Base-by-base conservation (phyloP, 805 yeast species). In the Teunomyces barrocoloradensis region DNA sequence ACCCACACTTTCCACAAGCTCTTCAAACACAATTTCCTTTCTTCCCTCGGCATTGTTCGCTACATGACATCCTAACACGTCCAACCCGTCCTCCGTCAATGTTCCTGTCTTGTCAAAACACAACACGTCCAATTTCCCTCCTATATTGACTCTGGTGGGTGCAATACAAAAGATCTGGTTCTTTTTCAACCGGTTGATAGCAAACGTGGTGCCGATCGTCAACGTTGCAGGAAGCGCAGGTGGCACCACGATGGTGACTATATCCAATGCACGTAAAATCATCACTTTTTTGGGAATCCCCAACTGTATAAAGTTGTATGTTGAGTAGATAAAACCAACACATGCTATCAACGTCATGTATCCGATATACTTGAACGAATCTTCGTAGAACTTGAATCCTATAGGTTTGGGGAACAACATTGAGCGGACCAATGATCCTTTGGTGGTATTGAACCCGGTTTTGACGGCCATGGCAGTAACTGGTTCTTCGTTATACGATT, bases 41-140 rank as follows among this genome's bases (percentile, higher is more conserved):
- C 79, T 59, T 11, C 77, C 72, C 23, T 56, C 46, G 35, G 73
- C 76, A 64, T 70, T 64, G 46, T 65, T 63, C 1, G 70, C 66
- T 3, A 80, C 48, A 48, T 77, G 80, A 15, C 73, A 71, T 1
- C 85, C 83, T 58, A 90, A 73, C 2, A 94, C 88, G 63, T 92
- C 98, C 32, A 94, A 73, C 0, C 98, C 98, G 63, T 94, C 99
- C 60, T 94, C 98, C 0, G 99, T 94, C 53, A 94, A 72, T 0
- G 99, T 94, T 2, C 99, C 99, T 0, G 99, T 94, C 62, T 94
- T 94, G 69, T 94, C 99, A 65, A 94, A 94, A 59, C 96, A 90
- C 60, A 89, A 74, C 3, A 88, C 81, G 61, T 92, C 97, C 21
- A 94, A 63, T 57, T 94, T 90, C 7, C 99, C 99, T 30, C 96